A percentile compares a stretch with the other conserved stretches of the same genome.
Evolutionary conservation across 2,329 filamentous ascomycete genomes (phyloP).

Genomic region (Pseudogymnoascus verrucosus): DNA sequence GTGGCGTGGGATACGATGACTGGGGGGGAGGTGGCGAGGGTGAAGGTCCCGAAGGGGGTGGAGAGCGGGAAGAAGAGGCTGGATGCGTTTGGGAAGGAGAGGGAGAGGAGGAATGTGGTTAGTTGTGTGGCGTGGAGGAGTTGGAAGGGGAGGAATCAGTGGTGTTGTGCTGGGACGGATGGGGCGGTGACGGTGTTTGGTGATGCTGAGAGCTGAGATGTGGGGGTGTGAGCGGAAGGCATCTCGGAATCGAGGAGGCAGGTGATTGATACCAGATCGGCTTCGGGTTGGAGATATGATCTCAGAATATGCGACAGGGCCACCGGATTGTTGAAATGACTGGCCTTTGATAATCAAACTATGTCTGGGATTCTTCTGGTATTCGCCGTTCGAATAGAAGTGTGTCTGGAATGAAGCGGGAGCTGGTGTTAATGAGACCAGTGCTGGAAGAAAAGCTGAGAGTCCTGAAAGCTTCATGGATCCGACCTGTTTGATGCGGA

Average conservation of each 20-base stretch:
- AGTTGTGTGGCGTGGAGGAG: slow-evolving; percentile 58
- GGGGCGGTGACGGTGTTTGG: slow-evolving; percentile 59
- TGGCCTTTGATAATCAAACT: background rate
- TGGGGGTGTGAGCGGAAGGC: background rate
- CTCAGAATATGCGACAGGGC: too few relatives aligned
- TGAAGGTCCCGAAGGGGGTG: slow-evolving; percentile 38
- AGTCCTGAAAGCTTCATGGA: background rate
- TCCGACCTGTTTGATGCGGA: background rate
- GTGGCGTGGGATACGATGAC: slow-evolving; percentile 82
- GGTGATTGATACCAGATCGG: background rate
- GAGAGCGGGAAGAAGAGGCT: slow-evolving; percentile 39
- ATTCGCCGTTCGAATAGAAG: background rate
- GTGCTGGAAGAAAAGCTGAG: background rate
- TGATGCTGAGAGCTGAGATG: background rate
- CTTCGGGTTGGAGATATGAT: background rate
- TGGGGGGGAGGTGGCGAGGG: slow-evolving; percentile 56
- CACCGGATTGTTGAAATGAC: background rate
- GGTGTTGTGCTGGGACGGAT: slow-evolving; percentile 57
- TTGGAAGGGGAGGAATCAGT: slow-evolving; percentile 54
- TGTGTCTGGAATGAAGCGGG: background rate
- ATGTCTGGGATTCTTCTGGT: background rate
- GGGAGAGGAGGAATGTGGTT: slow-evolving; percentile 50
- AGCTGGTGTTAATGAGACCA: background rate
- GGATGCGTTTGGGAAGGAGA: slow-evolving; percentile 53
- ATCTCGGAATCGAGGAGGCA: background rate